Percentiles rank a stretch among this genome's conserved stretches.
Conservation (phyloP, 129 eudicot species). For the Apium graveolens region DNA sequence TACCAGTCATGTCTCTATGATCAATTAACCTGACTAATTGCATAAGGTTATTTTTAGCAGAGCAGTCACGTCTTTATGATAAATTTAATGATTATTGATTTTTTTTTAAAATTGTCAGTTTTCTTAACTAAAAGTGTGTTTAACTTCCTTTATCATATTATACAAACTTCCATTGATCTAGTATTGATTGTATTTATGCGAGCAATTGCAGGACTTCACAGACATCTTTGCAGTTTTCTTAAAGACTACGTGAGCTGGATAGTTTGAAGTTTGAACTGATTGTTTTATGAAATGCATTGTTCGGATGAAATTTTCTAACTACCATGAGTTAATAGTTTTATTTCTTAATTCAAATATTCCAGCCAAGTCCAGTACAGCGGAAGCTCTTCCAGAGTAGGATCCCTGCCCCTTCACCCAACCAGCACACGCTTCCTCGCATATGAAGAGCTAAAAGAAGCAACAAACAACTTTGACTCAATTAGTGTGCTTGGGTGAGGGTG, state of each 20-base stretch:
- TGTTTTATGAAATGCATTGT: neutral
- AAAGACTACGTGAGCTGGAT: neutral
- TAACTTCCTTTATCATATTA: neutral
- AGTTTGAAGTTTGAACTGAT: neutral
- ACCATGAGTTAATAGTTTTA: neutral
- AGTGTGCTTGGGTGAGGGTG: constrained; percentile 98
- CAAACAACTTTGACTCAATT: constrained; percentile 72
- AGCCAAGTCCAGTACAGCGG: constrained; percentile 51
- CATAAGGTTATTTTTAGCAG: neutral
- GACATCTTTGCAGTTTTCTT: neutral
- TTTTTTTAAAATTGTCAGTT: neutral
- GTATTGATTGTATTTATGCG: neutral
- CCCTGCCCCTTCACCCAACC: constrained; percentile 77
- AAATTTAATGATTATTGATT: neutral
- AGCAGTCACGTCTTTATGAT: neutral
- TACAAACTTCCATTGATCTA: neutral
- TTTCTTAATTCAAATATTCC: constrained; percentile 5
- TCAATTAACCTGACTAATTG: neutral
- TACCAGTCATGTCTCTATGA: neutral
- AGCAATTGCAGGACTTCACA: neutral
- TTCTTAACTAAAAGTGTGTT: neutral
- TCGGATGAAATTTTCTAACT: neutral
- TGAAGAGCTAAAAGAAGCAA: constrained; percentile 92
- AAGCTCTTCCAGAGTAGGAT: constrained; percentile 48
- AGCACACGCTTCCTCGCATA: constrained; percentile 83